A percentile compares a stretch with the other conserved stretches of the same genome.
Evolutionary conservation across 2,329 filamentous ascomycete genomes (phyloP).

Genomic region (Claviceps sp.): DNA sequence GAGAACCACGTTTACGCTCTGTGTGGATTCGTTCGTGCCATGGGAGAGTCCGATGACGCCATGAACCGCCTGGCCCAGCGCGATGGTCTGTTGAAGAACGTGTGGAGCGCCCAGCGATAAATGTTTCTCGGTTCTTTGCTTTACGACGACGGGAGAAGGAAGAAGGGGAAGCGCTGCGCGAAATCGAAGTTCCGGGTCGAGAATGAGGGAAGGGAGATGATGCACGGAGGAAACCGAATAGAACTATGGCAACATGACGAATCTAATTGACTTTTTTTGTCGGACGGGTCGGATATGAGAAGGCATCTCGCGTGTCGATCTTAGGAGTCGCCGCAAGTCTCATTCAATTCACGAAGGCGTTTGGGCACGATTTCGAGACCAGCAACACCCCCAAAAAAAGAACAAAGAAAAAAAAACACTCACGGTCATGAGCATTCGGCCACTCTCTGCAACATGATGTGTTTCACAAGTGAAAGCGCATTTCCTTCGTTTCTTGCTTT

Average conservation of each 20-base stretch:
- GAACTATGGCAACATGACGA: constrained; percentile 4
- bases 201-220: not conserved
- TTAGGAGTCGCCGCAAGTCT: constrained; percentile 31
- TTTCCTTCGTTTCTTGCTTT: not conserved
- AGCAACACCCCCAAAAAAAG: constrained; percentile 11
- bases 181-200: constrained; percentile 4
- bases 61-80: constrained; percentile 92
- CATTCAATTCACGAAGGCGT: constrained; percentile 30
- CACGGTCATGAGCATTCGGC: not conserved
- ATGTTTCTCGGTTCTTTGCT: constrained; percentile 11
- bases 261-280: constrained; percentile 6
- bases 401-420: constrained; percentile 2
- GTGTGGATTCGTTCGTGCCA: constrained; percentile 92
- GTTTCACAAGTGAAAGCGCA: constrained; percentile 3
- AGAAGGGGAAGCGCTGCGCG: constrained; percentile 6
- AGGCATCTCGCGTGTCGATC: constrained; percentile 15
- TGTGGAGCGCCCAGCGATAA: constrained; percentile 72
- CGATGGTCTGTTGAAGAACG: constrained; percentile 92
- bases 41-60: constrained; percentile 95
- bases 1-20: constrained; percentile 97
- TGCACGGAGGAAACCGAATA: not conserved
- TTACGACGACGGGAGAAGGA: constrained; percentile 4
- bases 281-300: constrained; percentile 20
- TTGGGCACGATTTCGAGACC: constrained; percentile 31
- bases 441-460: constrained; percentile 7